phyloP scores from a whole-genome alignment of 2,329 filamentous ascomycete genomes.

The Fusarium sp. region DNA sequence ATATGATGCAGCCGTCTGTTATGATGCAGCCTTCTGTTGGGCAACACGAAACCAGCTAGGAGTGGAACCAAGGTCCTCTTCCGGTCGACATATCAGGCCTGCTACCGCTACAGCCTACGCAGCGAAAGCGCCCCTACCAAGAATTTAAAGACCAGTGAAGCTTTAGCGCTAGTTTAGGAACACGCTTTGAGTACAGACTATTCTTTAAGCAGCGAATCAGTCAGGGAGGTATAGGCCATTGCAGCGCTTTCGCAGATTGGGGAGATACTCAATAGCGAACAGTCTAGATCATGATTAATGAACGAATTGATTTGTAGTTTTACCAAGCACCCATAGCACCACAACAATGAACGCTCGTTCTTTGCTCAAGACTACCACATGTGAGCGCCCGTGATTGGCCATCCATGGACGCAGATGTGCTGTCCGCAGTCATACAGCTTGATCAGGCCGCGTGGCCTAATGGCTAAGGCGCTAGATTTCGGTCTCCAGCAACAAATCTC shows the following conservation, averaged over 20 bases:
- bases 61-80: neutral
- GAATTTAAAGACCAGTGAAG: neutral
- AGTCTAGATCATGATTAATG: neutral
- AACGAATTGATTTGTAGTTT: neutral
- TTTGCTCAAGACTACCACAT: neutral
- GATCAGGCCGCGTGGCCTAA: conserved; percentile 5
- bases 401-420: neutral
- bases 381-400: rapidly evolving
- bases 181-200: neutral
- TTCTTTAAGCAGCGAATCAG: neutral
- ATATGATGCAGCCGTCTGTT: too few species aligned
- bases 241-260: neutral
- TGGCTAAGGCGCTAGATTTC: conserved; percentile 7
- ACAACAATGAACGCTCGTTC: neutral
- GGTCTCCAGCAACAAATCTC: neutral
- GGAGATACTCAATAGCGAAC: neutral
- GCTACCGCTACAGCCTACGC: neutral
- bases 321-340: neutral
- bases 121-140: neutral
- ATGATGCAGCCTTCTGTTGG: neutral
- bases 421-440: neutral
- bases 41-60: neutral
- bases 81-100: neutral
- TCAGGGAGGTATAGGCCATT: neutral
- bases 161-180: neutral